Evolutionary conservation across 257 asterid genomes (phyloP), one percentile per base, ranked within the genome.

Genomic region (Mitragyna speciosa): DNA sequence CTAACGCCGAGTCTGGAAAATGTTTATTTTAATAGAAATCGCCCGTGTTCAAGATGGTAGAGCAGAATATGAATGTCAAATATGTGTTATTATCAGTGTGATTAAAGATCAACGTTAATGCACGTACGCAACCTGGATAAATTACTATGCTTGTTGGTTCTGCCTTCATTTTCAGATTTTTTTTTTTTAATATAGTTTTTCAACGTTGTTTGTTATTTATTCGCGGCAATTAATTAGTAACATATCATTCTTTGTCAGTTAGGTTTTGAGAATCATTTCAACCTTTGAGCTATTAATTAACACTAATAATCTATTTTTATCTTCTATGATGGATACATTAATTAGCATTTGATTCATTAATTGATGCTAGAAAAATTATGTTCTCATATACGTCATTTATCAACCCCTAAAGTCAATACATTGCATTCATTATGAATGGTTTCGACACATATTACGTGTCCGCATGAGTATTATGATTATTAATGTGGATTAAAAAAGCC

Each of bases 71-170:
- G 65, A 58, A 24, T 24, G 7, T n/a, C n/a, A n/a, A n/a, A n/a
- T n/a, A n/a, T n/a, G n/a, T n/a, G n/a, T n/a, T 22, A 59, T 1
- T 36, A 36, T 59, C 15, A 10, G 36, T 3, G 5, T 61, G 33
- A 22, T 31, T 59, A 24, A 14, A 59, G 66, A 24, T 26, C 17
- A 26, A 26, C 11, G 5, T 12, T 24, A 75, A 75, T 26, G 33
- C 49, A 15, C 59, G 19, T 33, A 76, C 54, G 79, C 79, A 58
- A 71, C 49, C 54, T 41, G 54, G 19, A 41, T 70, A n/a, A 39
- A 70, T 43, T 70, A 43, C 22, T 14, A 3, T 72, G 6, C 12
- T 28, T 22, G 61, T 48, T 48, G n/a, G 12, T 72, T 9, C 43
- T 15, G 26, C 26, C 19, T 47, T 72, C 12, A n/a, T 72, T 72